Evolutionary conservation across 2,329 filamentous ascomycete genomes (phyloP).

Genomic region (Beauveria bassiana): DNA sequence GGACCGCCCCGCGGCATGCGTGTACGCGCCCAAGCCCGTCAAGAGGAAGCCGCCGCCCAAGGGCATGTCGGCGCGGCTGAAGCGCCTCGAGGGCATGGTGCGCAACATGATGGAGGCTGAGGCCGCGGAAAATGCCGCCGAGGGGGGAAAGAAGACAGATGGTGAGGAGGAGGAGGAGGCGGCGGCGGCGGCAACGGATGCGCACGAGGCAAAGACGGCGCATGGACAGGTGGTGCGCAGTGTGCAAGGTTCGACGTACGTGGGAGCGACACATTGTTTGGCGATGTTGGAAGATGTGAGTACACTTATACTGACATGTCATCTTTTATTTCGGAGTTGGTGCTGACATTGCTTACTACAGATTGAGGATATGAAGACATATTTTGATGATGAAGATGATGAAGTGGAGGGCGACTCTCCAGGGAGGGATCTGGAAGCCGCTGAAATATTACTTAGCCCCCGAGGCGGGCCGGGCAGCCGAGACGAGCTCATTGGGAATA

Average conservation of each 20-base stretch:
- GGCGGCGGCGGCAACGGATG: slow-evolving; percentile 7
- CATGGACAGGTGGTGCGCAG: slow-evolving; percentile 37
- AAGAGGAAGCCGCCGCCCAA: slow-evolving; percentile 33
- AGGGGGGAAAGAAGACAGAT: too few species aligned
- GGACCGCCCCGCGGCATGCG: slow-evolving; percentile 36
- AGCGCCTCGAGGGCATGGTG: slow-evolving; percentile 51
- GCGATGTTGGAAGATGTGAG: slow-evolving; percentile 53
- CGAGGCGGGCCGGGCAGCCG: slow-evolving; percentile 31
- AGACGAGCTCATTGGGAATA: slow-evolving; percentile 36
- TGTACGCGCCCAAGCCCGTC: slow-evolving; percentile 40
- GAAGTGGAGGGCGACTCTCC: slow-evolving; percentile 26
- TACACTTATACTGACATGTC: neutral
- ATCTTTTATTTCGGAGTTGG: neutral
- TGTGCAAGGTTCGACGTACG: slow-evolving; percentile 39
- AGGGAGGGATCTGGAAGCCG: slow-evolving; percentile 27
- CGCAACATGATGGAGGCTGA: slow-evolving; percentile 44
- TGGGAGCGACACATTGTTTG: slow-evolving; percentile 53
- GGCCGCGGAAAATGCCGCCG: slow-evolving; percentile 12
- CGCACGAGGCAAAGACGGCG: slow-evolving; percentile 17
- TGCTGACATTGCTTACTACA: slow-evolving; percentile 20
- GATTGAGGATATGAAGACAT: slow-evolving; percentile 52
- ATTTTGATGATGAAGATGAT: slow-evolving; percentile 43
- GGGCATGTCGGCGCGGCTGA: slow-evolving; percentile 47
- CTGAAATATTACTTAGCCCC: slow-evolving; percentile 37
- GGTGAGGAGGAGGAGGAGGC: neutral